Evolutionary conservation across 371 early-diverging fungal genomes (phyloP).

Genomic region (Mucor irregularis): DNA sequence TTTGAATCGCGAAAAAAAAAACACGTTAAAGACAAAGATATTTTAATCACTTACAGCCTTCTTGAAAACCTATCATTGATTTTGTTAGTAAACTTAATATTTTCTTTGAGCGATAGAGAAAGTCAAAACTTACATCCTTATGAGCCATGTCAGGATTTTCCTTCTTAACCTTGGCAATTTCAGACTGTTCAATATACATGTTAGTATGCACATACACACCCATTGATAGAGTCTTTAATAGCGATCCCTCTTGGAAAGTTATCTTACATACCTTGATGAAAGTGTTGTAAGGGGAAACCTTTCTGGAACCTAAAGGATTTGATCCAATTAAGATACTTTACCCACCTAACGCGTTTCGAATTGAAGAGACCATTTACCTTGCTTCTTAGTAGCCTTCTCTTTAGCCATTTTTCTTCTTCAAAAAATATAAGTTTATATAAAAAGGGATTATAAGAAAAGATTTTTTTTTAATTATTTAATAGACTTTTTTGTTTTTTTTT

Average conservation of each 20-base stretch:
- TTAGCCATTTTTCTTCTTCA: slow-evolving; percentile 6
- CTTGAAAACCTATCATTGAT: slow-evolving; percentile 56
- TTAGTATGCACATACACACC: not conserved
- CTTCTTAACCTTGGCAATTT: slow-evolving; percentile 54
- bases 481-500: not conserved
- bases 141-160: slow-evolving; percentile 45
- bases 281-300: slow-evolving; percentile 54
- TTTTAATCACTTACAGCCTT: slow-evolving; percentile 38
- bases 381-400: slow-evolving; percentile 4
- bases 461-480: not conserved
- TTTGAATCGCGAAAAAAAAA: not conserved
- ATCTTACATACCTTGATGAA: slow-evolving; percentile 45
- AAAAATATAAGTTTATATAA: not conserved
- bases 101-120: not conserved
- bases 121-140: slow-evolving; percentile 30
- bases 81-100: not conserved
- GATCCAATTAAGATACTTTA: not conserved
- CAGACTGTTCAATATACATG: slow-evolving; percentile 23
- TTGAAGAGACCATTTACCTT: not conserved
- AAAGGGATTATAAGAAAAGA: slow-evolving; percentile 2
- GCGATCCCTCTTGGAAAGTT: not conserved
- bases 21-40: not conserved
- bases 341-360: not conserved
- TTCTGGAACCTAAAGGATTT: slow-evolving; percentile 20
- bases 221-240: not conserved